A percentile compares a stretch with the other conserved stretches of the same genome.
Evolutionary conservation across 2,329 filamentous ascomycete species (phyloP).

Genomic region (Sporothrix brunneoviolacea): DNA sequence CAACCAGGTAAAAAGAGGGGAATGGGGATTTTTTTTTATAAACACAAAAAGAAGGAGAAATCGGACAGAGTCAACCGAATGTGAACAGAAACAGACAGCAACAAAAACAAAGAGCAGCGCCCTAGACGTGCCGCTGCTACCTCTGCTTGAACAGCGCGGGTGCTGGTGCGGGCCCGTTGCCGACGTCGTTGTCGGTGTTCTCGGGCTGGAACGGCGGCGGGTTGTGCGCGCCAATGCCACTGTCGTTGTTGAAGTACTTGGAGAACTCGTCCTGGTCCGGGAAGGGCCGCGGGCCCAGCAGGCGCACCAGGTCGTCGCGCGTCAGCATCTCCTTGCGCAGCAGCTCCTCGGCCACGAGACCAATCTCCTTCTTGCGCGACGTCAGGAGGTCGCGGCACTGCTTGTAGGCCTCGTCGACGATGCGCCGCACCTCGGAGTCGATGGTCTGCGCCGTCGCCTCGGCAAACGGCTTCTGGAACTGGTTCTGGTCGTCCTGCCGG

Average conservation of each 20-base stretch:
- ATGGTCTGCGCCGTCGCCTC: conserved; percentile 91
- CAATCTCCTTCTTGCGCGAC: conserved; percentile 82
- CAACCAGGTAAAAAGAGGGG: background rate
- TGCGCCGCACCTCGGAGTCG: conserved; percentile 82
- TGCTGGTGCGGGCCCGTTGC: background rate
- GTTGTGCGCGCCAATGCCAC: conserved; percentile 43
- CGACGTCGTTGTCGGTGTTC: conserved; percentile 31
- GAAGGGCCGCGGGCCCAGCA: conserved; percentile 79
- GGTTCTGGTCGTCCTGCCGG: conserved; percentile 65
- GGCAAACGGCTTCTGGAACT: conserved; percentile 89
- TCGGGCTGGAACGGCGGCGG: conserved; percentile 47
- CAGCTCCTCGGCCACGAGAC: conserved; percentile 86
- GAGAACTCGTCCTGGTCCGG: conserved; percentile 82
- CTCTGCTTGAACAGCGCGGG: conserved; percentile 13
- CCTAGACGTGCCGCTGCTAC: too few relatives aligned
- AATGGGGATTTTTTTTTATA: conserved; percentile 11
- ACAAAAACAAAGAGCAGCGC: background rate
- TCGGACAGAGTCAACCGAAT: background rate
- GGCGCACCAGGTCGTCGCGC: conserved; percentile 83
- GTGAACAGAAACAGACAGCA: background rate
- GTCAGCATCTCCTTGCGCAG: conserved; percentile 85
- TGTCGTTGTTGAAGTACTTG: conserved; percentile 77
- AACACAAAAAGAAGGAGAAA: background rate
- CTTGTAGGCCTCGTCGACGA: conserved; percentile 87
- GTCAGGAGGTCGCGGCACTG: conserved; percentile 78